These are phyloP conservation scores for Macrolepiota fuliginosa DNA, from an alignment of 768 basidiomycete genomes.

Conservation along the genomic window DNA sequence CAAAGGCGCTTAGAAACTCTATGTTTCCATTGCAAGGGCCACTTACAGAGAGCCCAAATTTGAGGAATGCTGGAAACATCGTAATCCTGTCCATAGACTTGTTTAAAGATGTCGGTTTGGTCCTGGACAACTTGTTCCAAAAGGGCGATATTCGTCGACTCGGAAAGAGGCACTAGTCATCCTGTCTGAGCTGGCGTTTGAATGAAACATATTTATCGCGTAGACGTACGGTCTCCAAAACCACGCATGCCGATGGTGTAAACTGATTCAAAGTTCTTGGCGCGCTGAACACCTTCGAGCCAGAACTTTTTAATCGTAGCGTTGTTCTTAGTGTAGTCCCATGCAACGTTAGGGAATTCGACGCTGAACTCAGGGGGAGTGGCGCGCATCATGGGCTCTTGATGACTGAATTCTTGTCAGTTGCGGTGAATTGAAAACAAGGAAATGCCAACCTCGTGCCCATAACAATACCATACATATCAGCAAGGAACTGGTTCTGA, in stretches of 20 bases:
- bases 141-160: constrained; percentile 46
- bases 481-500: constrained; percentile 59
- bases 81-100: constrained; percentile 45
- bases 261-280: constrained; percentile 57
- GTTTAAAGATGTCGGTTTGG: constrained; percentile 58
- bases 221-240: constrained; percentile 43
- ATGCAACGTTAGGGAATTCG: constrained; percentile 39
- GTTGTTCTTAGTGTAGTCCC: constrained; percentile 60
- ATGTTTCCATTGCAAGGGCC: not conserved
- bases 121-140: constrained; percentile 55
- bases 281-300: constrained; percentile 56
- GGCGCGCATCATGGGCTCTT: constrained; percentile 76
- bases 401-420: constrained; percentile 38
- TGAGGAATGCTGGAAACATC: constrained; percentile 57
- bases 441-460: constrained; percentile 48
- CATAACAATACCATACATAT: constrained; percentile 68
- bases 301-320: constrained; percentile 60
- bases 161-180: constrained; percentile 47
- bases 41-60: constrained; percentile 58
- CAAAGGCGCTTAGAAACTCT: not conserved
- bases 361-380: constrained; percentile 64
- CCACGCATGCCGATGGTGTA: constrained; percentile 75
- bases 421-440: not conserved
- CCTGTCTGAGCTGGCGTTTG: not conserved
- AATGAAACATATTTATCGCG: not conserved